Percentiles rank a stretch among this genome's conserved stretches.
Conservation (phyloP, 192 early-diverging fungal species). For the Coemansia sp. region DNA sequence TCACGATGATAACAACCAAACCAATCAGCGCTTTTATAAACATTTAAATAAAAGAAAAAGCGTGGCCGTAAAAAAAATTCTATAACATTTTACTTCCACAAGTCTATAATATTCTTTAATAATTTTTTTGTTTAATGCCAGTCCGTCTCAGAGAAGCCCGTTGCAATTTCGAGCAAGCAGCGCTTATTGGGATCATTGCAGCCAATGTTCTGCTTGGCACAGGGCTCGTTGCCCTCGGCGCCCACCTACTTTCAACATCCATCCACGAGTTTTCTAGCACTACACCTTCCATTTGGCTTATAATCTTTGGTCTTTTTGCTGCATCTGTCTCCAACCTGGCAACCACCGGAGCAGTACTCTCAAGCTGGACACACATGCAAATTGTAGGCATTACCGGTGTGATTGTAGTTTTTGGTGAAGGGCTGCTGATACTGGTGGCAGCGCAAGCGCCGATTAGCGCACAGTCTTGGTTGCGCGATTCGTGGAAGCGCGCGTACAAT, state of each 20-base stretch:
- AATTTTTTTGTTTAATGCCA: too few relatives aligned
- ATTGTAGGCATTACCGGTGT: conserved; percentile 5
- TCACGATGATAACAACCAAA: too few relatives aligned
- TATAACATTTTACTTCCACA: too few relatives aligned
- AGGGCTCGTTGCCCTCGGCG: conserved; percentile 1
- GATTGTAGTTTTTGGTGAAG: conserved; percentile 24
- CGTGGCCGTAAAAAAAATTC: too few relatives aligned
- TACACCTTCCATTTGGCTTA: background rate
- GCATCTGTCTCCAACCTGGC: conserved; percentile 4
- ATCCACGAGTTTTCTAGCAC: conserved; percentile 4
- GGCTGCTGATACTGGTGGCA: conserved; percentile 10
- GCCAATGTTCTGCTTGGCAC: conserved; percentile 12
- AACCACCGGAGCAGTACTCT: conserved; percentile 3
- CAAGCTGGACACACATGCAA: background rate
- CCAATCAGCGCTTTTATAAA: too few relatives aligned
- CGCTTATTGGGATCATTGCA: background rate
- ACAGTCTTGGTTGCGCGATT: conserved; percentile 16
- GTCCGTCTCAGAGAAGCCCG: too few relatives aligned
- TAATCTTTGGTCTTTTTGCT: conserved; percentile 8
- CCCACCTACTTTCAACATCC: background rate
- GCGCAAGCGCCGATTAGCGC: conserved; percentile 16
- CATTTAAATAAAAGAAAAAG: too few relatives aligned
- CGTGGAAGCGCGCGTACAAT: conserved; percentile 51
- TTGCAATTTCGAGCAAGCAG: too few relatives aligned
- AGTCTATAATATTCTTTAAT: too few relatives aligned